Conservation (phyloP, 306 rosid species). For the Amphicarpaea edgeworthii region DNA sequence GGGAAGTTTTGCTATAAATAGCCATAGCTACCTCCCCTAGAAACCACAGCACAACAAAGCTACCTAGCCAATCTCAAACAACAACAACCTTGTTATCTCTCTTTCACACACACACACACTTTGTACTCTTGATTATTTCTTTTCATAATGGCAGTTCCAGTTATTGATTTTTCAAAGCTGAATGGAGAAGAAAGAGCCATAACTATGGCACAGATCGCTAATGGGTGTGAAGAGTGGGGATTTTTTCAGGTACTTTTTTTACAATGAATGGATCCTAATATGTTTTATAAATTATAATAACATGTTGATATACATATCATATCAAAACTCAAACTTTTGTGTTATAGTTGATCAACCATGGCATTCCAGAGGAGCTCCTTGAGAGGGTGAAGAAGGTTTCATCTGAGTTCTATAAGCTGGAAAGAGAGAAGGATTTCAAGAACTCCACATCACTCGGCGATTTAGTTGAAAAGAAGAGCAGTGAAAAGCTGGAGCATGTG, state of each 20-base stretch:
- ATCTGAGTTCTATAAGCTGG: conserved; percentile 70
- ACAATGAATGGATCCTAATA: background rate
- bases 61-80: conserved; percentile 33
- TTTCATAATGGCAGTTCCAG: conserved; percentile 80
- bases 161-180: conserved; percentile 93
- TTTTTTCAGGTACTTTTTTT: conserved; percentile 82
- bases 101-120: conserved; percentile 5
- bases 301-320: no score
- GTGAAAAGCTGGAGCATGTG: conserved; percentile 61
- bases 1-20: conserved; percentile 78
- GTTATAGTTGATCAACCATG: conserved; percentile 93
- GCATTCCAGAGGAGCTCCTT: conserved; percentile 84
- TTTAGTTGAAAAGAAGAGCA: conserved; percentile 56
- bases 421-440: conserved; percentile 86
- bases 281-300: conserved; percentile 2
- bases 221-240: conserved; percentile 99
- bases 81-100: conserved; percentile 21
- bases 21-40: conserved; percentile 33
- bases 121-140: conserved; percentile 10
- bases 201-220: conserved; percentile 81
- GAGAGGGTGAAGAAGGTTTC: conserved; percentile 88
- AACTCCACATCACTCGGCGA: conserved; percentile 63
- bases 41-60: conserved; percentile 49
- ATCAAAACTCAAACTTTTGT: conserved; percentile 31
- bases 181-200: conserved; percentile 79